Conservation (phyloP, 352 stramenopile species). For the Pseudoperonospora humuli region DNA sequence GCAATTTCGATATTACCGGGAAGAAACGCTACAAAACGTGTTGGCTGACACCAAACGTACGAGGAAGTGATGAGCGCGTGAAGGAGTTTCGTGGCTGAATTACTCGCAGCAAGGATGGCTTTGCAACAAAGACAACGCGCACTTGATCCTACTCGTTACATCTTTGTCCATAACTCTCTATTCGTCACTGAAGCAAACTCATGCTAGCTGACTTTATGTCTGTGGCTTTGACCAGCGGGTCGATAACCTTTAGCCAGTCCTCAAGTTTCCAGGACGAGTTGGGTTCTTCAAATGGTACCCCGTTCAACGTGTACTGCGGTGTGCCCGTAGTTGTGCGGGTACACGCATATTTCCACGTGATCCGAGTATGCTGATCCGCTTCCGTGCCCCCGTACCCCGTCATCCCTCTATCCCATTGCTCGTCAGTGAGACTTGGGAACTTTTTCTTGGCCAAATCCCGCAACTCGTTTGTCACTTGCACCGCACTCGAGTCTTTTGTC, state of each 20-base stretch:
- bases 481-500: constrained; percentile 51
- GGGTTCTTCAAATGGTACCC: constrained; percentile 43
- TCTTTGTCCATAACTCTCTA: no score
- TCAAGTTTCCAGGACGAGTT: constrained; percentile 50
- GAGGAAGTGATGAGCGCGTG: no score
- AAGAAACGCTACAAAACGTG: no score
- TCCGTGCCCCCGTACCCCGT: constrained; percentile 58
- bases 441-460: constrained; percentile 42
- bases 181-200: no score
- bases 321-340: constrained; percentile 60
- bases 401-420: constrained; percentile 61
- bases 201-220: no score
- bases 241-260: constrained; percentile 47
- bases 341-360: constrained; percentile 69
- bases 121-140: no score
- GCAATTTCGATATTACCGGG: no score
- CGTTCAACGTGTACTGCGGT: constrained; percentile 72
- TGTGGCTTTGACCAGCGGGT: constrained; percentile 23
- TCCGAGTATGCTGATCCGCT: constrained; percentile 39
- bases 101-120: no score
- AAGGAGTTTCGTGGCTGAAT: no score
- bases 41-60: no score
- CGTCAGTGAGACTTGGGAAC: constrained; percentile 45
- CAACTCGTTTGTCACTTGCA: constrained; percentile 55
- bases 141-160: no score